Conservation (phyloP, 2,329 filamentous ascomycete species). For the Cryoendolithus antarcticus region DNA sequence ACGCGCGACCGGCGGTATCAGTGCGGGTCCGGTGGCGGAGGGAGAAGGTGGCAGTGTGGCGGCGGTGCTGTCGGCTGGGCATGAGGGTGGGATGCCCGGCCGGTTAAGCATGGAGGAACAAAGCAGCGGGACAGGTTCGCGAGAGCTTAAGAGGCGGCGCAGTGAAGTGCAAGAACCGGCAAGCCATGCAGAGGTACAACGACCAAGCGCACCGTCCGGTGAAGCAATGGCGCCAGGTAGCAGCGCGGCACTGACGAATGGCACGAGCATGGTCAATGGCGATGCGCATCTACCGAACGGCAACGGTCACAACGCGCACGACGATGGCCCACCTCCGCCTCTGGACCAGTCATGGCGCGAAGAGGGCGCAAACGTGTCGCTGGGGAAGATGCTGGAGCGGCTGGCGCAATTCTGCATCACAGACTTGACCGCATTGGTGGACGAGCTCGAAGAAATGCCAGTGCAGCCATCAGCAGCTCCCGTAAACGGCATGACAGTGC, state of each 20-base stretch:
- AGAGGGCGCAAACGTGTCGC: conserved; percentile 60
- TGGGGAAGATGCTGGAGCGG: conserved; percentile 63
- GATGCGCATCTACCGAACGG: conserved; percentile 6
- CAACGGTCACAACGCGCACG: conserved; percentile 7
- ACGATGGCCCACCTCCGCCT: conserved; percentile 31
- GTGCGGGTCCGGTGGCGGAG: conserved; percentile 8
- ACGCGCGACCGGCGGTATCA: not conserved
- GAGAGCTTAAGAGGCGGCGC: conserved; percentile 21
- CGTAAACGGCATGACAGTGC: conserved; percentile 26
- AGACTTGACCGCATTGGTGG: conserved; percentile 57
- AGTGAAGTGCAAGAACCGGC: conserved; percentile 9
- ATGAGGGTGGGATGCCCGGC: conserved; percentile 32
- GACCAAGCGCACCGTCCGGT: no score
- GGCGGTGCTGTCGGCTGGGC: conserved; percentile 8
- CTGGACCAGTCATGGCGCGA: conserved; percentile 48
- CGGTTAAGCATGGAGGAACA: conserved; percentile 36
- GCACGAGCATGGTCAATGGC: not conserved
- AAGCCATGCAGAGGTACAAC: no score
- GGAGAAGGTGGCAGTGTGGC: conserved; percentile 8
- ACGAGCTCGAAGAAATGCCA: conserved; percentile 53
- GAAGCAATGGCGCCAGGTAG: conserved; percentile 9
- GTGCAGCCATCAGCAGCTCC: conserved; percentile 35
- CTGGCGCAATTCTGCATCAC: conserved; percentile 76
- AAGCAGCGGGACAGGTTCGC: conserved; percentile 24
- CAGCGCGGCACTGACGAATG: conserved; percentile 3